These are phyloP conservation scores for Funneliformis mosseae DNA, from an alignment of 192 early-diverging fungal species.

Conservation along the genomic window DNA sequence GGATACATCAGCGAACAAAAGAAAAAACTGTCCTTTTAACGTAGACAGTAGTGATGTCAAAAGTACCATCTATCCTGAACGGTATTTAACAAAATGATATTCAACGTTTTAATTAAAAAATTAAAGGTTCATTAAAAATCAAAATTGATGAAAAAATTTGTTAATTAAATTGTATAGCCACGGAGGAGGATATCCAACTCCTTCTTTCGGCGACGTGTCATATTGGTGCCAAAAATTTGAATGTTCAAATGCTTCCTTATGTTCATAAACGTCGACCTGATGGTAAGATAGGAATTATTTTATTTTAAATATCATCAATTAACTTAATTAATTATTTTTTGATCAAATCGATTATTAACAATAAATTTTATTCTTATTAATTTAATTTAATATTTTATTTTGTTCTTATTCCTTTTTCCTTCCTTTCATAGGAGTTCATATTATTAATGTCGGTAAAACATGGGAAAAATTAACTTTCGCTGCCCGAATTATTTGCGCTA, in stretches of 20 bases:
- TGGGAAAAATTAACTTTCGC: constrained; percentile 99
- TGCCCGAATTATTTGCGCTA: constrained; percentile 97
- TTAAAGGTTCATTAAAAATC: background rate
- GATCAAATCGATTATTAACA: background rate
- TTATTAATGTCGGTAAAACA: constrained; percentile 99
- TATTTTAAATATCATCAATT: background rate
- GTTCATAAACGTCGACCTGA: constrained; percentile 97
- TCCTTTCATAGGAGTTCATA: constrained; percentile 73
- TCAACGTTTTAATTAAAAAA: background rate
- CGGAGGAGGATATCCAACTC: constrained; percentile 92
- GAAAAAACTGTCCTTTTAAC: constrained; percentile 44
- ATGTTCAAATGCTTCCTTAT: constrained; percentile 94
- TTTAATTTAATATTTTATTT: background rate
- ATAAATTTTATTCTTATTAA: background rate
- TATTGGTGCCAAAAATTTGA: constrained; percentile 98
- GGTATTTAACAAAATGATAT: constrained; percentile 1
- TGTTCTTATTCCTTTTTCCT: too few relatives aligned
- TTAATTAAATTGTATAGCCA: constrained; percentile 48
- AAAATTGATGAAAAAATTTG: background rate
- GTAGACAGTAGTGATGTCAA: constrained; percentile 49
- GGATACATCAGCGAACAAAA: constrained; percentile 17
- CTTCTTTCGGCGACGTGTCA: constrained; percentile 96
- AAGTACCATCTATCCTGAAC: constrained; percentile 50
- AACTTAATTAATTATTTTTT: background rate
- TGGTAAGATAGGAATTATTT: constrained; percentile 52